A percentile compares a stretch with the other conserved stretches of the same genome.
phyloP scores from a whole-genome alignment of 2,329 filamentous ascomycete genomes.

The Penicillium decumbens region DNA sequence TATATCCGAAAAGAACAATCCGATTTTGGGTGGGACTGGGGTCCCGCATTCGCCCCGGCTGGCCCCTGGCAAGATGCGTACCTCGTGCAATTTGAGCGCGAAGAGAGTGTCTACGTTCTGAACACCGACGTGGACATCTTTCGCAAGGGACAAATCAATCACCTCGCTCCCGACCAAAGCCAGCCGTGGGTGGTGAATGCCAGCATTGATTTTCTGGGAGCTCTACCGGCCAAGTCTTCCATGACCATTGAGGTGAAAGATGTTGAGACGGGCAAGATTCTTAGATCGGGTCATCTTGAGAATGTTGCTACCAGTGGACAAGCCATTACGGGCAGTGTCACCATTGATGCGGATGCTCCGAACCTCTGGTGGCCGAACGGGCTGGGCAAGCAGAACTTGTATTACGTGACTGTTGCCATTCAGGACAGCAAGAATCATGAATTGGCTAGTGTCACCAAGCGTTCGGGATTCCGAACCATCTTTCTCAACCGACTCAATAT shows the following conservation, averaged over 20 bases:
- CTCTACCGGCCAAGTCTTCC: slow-evolving; percentile 40
- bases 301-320: slow-evolving; percentile 41
- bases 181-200: slow-evolving; percentile 59
- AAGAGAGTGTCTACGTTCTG: slow-evolving; percentile 45
- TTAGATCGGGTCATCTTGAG: slow-evolving; percentile 37
- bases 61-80: slow-evolving; percentile 60
- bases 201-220: slow-evolving; percentile 55
- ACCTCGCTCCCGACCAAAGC: slow-evolving; percentile 54
- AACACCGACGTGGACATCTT: slow-evolving; percentile 58
- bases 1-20: slow-evolving; percentile 59
- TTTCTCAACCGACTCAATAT: slow-evolving; percentile 55
- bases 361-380: slow-evolving; percentile 60
- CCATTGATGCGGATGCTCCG: slow-evolving; percentile 43
- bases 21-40: slow-evolving; percentile 64
- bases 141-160: slow-evolving; percentile 55
- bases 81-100: slow-evolving; percentile 48
- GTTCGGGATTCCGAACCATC: slow-evolving; percentile 59
- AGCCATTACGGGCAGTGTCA: slow-evolving; percentile 48
- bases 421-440: slow-evolving; percentile 33
- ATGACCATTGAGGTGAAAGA: slow-evolving; percentile 50
- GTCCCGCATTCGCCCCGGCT: slow-evolving; percentile 57
- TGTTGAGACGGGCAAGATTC: slow-evolving; percentile 33
- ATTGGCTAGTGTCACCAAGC: slow-evolving; percentile 48
- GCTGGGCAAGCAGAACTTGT: slow-evolving; percentile 55
- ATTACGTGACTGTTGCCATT: slow-evolving; percentile 52